These are phyloP conservation scores for Eustoma russellianum DNA, from an alignment of 257 asterid genomes.

Conservation along the genomic window DNA sequence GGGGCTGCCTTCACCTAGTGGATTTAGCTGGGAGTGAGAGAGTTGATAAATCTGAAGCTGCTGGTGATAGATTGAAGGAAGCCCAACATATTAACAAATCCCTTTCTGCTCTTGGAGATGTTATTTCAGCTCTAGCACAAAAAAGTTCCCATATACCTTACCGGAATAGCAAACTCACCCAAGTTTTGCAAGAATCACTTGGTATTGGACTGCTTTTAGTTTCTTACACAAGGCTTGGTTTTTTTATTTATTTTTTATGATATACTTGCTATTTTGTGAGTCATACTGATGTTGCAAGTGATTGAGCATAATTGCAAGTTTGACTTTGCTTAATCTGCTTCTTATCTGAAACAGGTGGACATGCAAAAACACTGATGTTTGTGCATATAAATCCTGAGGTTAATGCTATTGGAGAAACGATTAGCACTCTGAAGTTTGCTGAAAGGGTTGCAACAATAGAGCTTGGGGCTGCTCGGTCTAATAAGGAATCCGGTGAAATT, in stretches of 20 bases:
- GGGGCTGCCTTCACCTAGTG: constrained; percentile 87
- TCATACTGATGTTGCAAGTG: no score
- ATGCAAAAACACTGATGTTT: constrained; percentile 80
- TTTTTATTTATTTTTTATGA: background rate
- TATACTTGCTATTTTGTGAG: background rate
- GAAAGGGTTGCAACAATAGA: constrained; percentile 85
- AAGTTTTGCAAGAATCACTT: constrained; percentile 86
- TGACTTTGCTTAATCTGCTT: background rate
- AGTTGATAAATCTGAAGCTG: constrained; percentile 87
- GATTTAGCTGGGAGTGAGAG: constrained; percentile 96
- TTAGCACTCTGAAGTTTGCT: constrained; percentile 83
- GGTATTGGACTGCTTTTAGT: constrained; percentile 23
- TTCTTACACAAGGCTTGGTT: no score
- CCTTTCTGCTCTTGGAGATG: constrained; percentile 90
- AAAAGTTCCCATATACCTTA: constrained; percentile 81
- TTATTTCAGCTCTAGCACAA: constrained; percentile 87
- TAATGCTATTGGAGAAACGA: constrained; percentile 72
- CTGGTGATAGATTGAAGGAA: constrained; percentile 87
- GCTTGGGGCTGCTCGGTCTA: constrained; percentile 79
- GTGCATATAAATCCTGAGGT: constrained; percentile 83
- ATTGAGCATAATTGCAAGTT: background rate
- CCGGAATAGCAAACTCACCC: constrained; percentile 89
- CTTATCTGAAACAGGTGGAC: constrained; percentile 35
- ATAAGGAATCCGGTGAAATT: constrained; percentile 74
- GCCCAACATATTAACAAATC: constrained; percentile 88